Percentiles rank a stretch among this genome's conserved stretches.
Conservation (phyloP, 2,329 filamentous ascomycete species). For the Dactylellina cionopaga region DNA sequence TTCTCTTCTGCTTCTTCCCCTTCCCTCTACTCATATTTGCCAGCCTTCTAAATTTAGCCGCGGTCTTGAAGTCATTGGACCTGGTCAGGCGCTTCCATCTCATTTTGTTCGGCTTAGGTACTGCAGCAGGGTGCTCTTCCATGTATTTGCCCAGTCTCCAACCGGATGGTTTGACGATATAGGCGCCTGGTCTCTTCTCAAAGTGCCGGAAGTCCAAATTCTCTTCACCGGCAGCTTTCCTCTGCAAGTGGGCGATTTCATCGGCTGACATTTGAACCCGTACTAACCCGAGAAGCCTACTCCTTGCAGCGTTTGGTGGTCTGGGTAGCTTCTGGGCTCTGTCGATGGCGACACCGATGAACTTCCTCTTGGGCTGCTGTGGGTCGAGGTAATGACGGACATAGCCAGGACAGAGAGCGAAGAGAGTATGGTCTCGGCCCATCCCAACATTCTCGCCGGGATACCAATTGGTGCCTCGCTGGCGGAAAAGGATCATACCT, state of each 20-base stretch:
- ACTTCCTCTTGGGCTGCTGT: slow-evolving; percentile 85
- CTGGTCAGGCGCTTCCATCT: slow-evolving; percentile 42
- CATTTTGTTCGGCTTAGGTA: slow-evolving; percentile 45
- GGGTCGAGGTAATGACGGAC: slow-evolving; percentile 98
- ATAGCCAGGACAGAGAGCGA: slow-evolving; percentile 83
- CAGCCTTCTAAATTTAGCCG: slow-evolving; percentile 34
- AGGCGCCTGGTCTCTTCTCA: slow-evolving; percentile 22
- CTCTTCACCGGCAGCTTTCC: slow-evolving; percentile 22
- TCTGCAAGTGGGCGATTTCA: slow-evolving; percentile 29
- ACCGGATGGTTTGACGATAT: slow-evolving; percentile 35
- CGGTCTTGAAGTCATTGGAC: slow-evolving; percentile 26
- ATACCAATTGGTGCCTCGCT: slow-evolving; percentile 93
- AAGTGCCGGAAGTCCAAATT: slow-evolving; percentile 27
- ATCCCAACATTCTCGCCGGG: slow-evolving; percentile 95
- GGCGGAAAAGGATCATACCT: slow-evolving; percentile 97
- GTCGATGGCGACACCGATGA: slow-evolving; percentile 91
- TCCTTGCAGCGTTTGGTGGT: slow-evolving; percentile 76
- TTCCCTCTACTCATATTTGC: slow-evolving; percentile 12
- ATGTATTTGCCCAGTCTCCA: slow-evolving; percentile 48
- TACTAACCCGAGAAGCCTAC: slow-evolving; percentile 79
- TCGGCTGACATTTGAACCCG: slow-evolving; percentile 35
- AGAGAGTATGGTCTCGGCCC: slow-evolving; percentile 96
- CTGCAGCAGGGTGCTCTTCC: slow-evolving; percentile 31
- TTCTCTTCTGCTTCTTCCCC: slow-evolving; percentile 36
- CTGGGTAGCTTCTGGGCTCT: slow-evolving; percentile 82